These are phyloP conservation scores for Aspergillus arachidicola DNA, from an alignment of 2,329 filamentous ascomycete species.

Conservation along the genomic window DNA sequence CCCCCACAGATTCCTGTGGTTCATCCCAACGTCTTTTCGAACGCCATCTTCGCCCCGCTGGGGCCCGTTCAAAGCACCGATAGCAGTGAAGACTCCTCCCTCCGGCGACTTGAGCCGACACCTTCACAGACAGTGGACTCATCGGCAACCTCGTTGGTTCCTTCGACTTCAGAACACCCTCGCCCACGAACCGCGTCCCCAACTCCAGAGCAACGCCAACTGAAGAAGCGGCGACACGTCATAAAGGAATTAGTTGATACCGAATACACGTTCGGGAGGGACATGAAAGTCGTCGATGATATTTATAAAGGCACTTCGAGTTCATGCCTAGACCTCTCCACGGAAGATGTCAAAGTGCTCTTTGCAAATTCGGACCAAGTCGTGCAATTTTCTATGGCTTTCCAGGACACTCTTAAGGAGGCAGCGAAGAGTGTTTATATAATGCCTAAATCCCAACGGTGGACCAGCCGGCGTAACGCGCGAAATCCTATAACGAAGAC, in stretches of 20 bases:
- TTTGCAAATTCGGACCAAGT: constrained; percentile 94
- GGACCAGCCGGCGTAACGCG: constrained; percentile 54
- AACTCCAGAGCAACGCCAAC: constrained; percentile 52
- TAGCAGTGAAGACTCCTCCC: constrained; percentile 42
- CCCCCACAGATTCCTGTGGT: neutral
- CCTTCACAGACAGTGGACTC: constrained; percentile 36
- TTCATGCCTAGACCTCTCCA: constrained; percentile 75
- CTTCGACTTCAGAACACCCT: constrained; percentile 32
- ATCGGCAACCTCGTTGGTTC: constrained; percentile 41
- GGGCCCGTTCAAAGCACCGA: constrained; percentile 29
- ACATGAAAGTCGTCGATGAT: constrained; percentile 96
- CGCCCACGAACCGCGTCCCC: constrained; percentile 29
- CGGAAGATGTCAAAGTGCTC: constrained; percentile 82
- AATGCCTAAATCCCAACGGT: constrained; percentile 59
- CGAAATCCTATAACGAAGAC: constrained; percentile 36
- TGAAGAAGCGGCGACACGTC: constrained; percentile 78
- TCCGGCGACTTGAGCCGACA: constrained; percentile 30
- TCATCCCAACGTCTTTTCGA: constrained; percentile 15
- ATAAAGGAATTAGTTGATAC: constrained; percentile 93
- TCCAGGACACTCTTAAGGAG: constrained; percentile 78
- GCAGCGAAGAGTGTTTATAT: constrained; percentile 79
- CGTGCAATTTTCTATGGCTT: constrained; percentile 78
- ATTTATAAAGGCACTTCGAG: constrained; percentile 95
- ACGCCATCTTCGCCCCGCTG: constrained; percentile 20
- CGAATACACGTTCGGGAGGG: constrained; percentile 84